Percentiles rank a stretch among this genome's conserved stretches.
These are phyloP conservation scores for Ogataea hybrid DNA, from an alignment of 1,139 yeast species.

Conservation along the genomic window DNA sequence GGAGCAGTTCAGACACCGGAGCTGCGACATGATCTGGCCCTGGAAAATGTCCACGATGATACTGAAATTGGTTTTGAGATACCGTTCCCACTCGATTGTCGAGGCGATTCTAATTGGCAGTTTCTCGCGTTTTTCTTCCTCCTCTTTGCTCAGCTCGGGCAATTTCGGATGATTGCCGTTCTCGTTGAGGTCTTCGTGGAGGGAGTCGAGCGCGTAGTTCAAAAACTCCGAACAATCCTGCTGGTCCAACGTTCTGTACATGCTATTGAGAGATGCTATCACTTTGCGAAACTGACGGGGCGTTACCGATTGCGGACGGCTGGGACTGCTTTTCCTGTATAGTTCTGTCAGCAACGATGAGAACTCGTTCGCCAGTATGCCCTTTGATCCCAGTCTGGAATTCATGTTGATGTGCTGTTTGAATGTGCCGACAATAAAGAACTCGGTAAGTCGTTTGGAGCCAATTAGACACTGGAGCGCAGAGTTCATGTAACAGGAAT, in stretches of 20 bases:
- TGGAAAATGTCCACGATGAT: conserved; percentile 66
- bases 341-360: conserved; percentile 63
- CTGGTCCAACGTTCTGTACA: conserved; percentile 45
- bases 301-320: conserved; percentile 23
- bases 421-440: conserved; percentile 58
- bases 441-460: conserved; percentile 34
- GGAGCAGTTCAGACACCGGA: conserved; percentile 73
- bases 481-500: conserved; percentile 72
- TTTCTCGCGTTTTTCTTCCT: conserved; percentile 71
- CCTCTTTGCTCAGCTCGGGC: conserved; percentile 65
- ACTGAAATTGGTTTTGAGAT: conserved; percentile 80
- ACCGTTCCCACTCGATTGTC: conserved; percentile 93
- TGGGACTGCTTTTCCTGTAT: conserved; percentile 40
- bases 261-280: conserved; percentile 28
- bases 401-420: conserved; percentile 70
- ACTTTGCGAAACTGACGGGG: conserved; percentile 29
- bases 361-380: conserved; percentile 72
- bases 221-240: conserved; percentile 80
- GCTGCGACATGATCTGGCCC: conserved; percentile 67
- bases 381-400: conserved; percentile 81
- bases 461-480: conserved; percentile 67
- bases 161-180: conserved; percentile 39
- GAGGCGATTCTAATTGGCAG: conserved; percentile 83
- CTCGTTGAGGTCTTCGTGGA: conserved; percentile 61
- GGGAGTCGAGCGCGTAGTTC: conserved; percentile 59